Conservation (phyloP, 1,284 basidiomycete species). For the Fistulinella cinereoalba region DNA sequence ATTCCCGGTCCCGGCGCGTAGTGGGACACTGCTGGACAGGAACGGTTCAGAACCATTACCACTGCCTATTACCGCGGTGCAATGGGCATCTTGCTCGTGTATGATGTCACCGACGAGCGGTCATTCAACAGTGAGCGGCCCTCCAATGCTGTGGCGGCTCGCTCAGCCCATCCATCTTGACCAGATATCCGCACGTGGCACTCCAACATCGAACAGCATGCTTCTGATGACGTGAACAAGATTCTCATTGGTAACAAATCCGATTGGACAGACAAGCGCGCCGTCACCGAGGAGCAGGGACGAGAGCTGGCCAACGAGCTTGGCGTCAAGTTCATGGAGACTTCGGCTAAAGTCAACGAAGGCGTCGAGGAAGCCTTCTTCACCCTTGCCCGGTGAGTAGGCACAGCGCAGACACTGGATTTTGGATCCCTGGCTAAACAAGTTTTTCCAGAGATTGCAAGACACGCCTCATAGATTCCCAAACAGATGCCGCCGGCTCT, state of each 20-base stretch:
- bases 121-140: constrained; percentile 88
- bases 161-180: not conserved
- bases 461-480: constrained; percentile 93
- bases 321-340: constrained; percentile 96
- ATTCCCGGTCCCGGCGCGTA: constrained; percentile 31
- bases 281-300: constrained; percentile 84
- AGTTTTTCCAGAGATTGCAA: constrained; percentile 81
- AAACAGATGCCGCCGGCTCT: constrained; percentile 63
- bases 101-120: constrained; percentile 97
- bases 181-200: constrained; percentile 99
- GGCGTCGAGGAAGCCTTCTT: constrained; percentile 99
- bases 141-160: constrained; percentile 5
- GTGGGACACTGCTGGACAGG: constrained; percentile 99
- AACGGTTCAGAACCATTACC: constrained; percentile 98
- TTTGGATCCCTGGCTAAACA: not conserved
- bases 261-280: constrained; percentile 97
- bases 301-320: constrained; percentile 83
- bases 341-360: constrained; percentile 95
- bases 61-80: constrained; percentile 99
- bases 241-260: constrained; percentile 99
- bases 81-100: constrained; percentile 98
- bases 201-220: constrained; percentile 97
- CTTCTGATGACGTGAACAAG: constrained; percentile 98
- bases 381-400: constrained; percentile 85
- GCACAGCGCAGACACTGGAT: constrained; percentile 10